Evolutionary conservation across 495 filamentous ascomycete genomes (phyloP).

Genomic region (Podospora tetraspora): DNA sequence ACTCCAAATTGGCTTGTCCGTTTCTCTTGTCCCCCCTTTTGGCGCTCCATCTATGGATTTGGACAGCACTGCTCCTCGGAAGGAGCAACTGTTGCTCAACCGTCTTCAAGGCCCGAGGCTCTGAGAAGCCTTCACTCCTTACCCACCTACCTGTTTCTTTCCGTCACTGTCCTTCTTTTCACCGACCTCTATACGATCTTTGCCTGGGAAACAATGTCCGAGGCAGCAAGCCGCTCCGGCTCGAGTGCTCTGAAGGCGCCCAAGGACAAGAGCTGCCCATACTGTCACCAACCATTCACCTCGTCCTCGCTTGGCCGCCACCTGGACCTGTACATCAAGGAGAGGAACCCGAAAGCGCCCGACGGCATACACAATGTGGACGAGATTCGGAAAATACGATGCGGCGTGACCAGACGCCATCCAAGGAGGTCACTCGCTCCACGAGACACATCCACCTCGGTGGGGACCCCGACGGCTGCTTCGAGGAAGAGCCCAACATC

Average conservation of each 20-base stretch:
- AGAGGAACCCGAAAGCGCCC: conserved; percentile 74
- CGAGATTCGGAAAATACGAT: conserved; percentile 73
- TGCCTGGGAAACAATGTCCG: conserved; percentile 19
- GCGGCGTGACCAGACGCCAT: conserved; percentile 77
- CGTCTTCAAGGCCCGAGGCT: conserved; percentile 2
- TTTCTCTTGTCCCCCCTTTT: background rate
- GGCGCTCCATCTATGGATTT: conserved; percentile 10
- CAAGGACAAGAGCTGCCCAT: conserved; percentile 82
- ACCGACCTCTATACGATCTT: background rate
- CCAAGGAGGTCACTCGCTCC: conserved; percentile 55
- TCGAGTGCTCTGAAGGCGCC: conserved; percentile 34
- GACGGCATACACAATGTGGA: conserved; percentile 86
- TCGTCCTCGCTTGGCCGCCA: conserved; percentile 91
- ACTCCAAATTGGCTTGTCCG: background rate
- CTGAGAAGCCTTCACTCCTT: background rate
- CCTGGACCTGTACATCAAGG: conserved; percentile 82
- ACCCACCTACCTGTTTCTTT: background rate
- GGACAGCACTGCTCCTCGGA: conserved; percentile 14
- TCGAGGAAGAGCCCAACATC: conserved; percentile 29
- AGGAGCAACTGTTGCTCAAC: conserved; percentile 16
- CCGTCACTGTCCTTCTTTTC: background rate
- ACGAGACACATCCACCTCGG: conserved; percentile 46
- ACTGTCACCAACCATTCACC: conserved; percentile 79
- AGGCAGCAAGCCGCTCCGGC: conserved; percentile 10
- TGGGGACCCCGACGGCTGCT: conserved; percentile 36